Evolutionary conservation across 805 yeast species (phyloP).

Genomic region (Saccharomycopsis javanensis): DNA sequence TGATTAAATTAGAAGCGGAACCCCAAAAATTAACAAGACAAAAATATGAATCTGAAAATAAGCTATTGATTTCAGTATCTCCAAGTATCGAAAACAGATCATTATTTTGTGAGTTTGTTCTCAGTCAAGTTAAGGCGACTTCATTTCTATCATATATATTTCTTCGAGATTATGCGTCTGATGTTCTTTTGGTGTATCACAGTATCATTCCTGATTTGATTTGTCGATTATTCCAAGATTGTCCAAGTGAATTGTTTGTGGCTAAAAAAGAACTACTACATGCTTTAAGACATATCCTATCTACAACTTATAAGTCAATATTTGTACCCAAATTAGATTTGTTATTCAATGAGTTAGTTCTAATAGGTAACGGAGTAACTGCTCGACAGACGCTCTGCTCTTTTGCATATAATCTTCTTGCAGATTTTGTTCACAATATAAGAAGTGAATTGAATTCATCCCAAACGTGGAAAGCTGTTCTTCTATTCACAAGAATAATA

Average conservation of each 20-base stretch:
- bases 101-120: constrained; percentile 77
- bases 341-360: constrained; percentile 74
- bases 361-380: constrained; percentile 89
- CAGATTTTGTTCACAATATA: constrained; percentile 90
- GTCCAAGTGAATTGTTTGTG: constrained; percentile 86
- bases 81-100: constrained; percentile 66
- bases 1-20: constrained; percentile 69
- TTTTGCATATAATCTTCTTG: constrained; percentile 87
- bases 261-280: constrained; percentile 90
- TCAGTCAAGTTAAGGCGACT: constrained; percentile 93
- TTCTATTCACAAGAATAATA: constrained; percentile 67
- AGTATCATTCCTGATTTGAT: constrained; percentile 77
- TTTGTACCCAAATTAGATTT: constrained; percentile 81
- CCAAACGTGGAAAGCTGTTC: constrained; percentile 82
- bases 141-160: constrained; percentile 89
- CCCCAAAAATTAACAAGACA: constrained; percentile 64
- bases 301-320: constrained; percentile 74
- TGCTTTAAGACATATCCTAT: constrained; percentile 88
- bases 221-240: constrained; percentile 79
- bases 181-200: constrained; percentile 45
- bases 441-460: constrained; percentile 71
- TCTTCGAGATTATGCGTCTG: constrained; percentile 71
- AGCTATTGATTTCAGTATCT: constrained; percentile 59
- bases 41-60: constrained; percentile 45
- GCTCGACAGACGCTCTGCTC: constrained; percentile 86